Evolutionary conservation across 306 rosid species (phyloP).

Genomic region (Vigna trinervia): DNA sequence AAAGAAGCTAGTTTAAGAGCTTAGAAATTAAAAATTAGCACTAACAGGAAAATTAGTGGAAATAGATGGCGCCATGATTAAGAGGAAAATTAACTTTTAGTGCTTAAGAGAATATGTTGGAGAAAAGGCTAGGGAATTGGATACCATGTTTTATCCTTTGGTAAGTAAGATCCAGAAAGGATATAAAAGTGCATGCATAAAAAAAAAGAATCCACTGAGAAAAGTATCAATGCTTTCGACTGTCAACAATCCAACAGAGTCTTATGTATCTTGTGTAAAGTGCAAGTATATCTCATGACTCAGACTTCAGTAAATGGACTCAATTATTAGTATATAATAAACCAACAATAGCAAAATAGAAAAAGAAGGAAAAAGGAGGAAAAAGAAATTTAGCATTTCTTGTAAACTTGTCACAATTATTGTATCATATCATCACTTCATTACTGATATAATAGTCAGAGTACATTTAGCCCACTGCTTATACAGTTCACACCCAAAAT

Average conservation of each 20-base stretch:
- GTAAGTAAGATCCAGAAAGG: no score
- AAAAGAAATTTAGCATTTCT: neutral
- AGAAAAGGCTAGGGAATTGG: no score
- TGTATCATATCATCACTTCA: neutral
- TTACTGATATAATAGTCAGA: neutral
- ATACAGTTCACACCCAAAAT: neutral
- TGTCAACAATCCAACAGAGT: neutral
- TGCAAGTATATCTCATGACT: slow-evolving; percentile 4
- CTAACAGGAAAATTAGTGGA: neutral
- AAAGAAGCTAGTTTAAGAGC: no score
- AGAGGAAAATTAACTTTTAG: neutral
- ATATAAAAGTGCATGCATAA: neutral
- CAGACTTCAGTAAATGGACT: neutral
- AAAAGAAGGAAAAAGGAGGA: neutral
- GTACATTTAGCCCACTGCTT: neutral
- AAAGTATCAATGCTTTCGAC: neutral
- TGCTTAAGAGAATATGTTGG: no score
- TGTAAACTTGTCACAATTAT: neutral
- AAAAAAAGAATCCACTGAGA: neutral
- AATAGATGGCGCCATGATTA: neutral
- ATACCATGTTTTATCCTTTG: no score
- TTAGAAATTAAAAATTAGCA: neutral
- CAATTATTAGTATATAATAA: neutral
- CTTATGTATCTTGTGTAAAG: neutral
- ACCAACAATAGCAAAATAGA: neutral